These are phyloP conservation scores for Juglanconis sp. DNA, from an alignment of 2,329 filamentous ascomycete species.

Conservation along the genomic window DNA sequence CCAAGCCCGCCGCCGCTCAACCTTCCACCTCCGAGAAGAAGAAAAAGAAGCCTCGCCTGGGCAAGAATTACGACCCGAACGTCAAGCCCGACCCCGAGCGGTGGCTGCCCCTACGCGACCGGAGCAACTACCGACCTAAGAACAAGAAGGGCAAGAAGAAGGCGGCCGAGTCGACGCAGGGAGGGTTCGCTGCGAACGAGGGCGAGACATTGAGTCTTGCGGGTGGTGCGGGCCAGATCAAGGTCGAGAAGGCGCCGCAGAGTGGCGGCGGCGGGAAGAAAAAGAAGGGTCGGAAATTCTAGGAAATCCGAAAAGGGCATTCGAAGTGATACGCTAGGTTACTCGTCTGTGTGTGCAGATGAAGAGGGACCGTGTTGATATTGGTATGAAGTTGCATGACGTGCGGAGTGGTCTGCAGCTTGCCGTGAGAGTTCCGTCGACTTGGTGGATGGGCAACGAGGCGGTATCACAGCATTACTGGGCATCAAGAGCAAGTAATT, in stretches of 20 bases:
- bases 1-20: neutral
- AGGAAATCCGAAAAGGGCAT: neutral
- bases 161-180: constrained; percentile 75
- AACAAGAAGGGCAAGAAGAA: constrained; percentile 89
- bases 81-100: constrained; percentile 86
- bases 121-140: constrained; percentile 85
- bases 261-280: constrained; percentile 16
- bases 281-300: constrained; percentile 9
- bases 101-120: constrained; percentile 87
- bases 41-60: constrained; percentile 50
- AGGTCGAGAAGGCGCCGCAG: constrained; percentile 57
- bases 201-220: constrained; percentile 65
- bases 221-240: constrained; percentile 60
- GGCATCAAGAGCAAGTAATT: neutral
- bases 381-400: neutral
- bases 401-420: neutral
- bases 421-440: no score
- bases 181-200: constrained; percentile 72
- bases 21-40: constrained; percentile 28
- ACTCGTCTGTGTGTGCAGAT: neutral
- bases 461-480: neutral
- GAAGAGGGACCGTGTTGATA: neutral
- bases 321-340: neutral
- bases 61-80: constrained; percentile 70
- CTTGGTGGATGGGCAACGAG: neutral